phyloP scores from a whole-genome alignment of 2,329 filamentous ascomycete species.

The Alternaria sp. region DNA sequence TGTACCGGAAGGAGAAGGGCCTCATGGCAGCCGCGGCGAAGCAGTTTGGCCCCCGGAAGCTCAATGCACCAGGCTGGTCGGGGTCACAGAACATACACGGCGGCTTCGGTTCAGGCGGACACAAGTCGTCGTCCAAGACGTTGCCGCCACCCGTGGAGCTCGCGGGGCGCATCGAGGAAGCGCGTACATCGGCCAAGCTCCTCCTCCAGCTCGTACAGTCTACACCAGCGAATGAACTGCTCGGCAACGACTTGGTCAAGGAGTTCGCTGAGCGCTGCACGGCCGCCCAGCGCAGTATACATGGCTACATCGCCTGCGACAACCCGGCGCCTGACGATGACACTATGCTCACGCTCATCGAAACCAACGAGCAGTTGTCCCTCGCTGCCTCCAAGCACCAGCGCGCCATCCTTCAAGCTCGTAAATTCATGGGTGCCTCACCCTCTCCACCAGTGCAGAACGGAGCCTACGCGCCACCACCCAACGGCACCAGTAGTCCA shows the following conservation, averaged over 20 bases:
- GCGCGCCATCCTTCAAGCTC: conserved; percentile 71
- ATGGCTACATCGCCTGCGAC: conserved; percentile 81
- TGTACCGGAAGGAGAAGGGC: conserved; percentile 83
- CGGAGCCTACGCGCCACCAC: conserved; percentile 6
- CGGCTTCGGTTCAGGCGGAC: conserved; percentile 27
- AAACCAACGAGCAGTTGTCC: conserved; percentile 90
- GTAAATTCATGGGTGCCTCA: conserved; percentile 51
- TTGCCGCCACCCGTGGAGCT: conserved; percentile 77
- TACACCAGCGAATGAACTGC: conserved; percentile 76
- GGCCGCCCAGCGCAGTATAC: conserved; percentile 79
- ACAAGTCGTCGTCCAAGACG: conserved; percentile 25
- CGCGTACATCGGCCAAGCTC: conserved; percentile 86
- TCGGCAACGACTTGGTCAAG: conserved; percentile 84
- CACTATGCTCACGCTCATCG: conserved; percentile 90
- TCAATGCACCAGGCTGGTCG: conserved; percentile 54
- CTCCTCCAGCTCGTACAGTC: conserved; percentile 91
- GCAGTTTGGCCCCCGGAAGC: conserved; percentile 47
- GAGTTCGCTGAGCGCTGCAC: conserved; percentile 91
- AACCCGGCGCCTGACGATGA: conserved; percentile 87
- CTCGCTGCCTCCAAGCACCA: conserved; percentile 84
- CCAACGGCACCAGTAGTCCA: background rate
- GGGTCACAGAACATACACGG: conserved; percentile 30
- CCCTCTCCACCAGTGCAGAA: conserved; percentile 26
- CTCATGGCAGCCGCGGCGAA: conserved; percentile 56
- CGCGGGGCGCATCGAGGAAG: conserved; percentile 84